These are phyloP conservation scores for Meripilus lineatus DNA, from an alignment of 1,284 basidiomycete species.

Conservation along the genomic window DNA sequence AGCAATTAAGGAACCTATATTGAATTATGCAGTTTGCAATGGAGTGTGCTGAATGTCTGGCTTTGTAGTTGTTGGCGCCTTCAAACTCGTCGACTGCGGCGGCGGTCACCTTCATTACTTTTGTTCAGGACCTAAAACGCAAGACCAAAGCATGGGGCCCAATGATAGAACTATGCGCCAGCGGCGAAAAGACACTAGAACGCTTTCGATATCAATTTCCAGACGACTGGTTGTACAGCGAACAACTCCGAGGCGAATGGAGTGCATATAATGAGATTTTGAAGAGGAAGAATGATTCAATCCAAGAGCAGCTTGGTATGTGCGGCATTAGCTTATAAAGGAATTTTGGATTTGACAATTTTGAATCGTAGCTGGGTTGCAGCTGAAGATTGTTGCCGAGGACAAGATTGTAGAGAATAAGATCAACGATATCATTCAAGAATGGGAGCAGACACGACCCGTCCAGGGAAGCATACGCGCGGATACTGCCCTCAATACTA, in stretches of 20 bases:
- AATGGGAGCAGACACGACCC: conserved; percentile 95
- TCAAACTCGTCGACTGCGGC: conserved; percentile 87
- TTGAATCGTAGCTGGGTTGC: conserved; percentile 88
- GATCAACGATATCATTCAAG: conserved; percentile 83
- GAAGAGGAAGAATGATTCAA: conserved; percentile 96
- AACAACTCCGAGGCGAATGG: conserved; percentile 97
- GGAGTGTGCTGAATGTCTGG: neutral
- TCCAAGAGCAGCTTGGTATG: conserved; percentile 93
- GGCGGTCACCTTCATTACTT: conserved; percentile 98
- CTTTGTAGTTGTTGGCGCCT: conserved; percentile 42
- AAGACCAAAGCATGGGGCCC: conserved; percentile 97
- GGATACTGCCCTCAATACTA: conserved; percentile 92
- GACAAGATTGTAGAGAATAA: conserved; percentile 97
- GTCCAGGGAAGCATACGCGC: conserved; percentile 95
- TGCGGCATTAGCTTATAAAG: conserved; percentile 8
- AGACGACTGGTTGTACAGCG: conserved; percentile 97
- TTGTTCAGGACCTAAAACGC: conserved; percentile 97
- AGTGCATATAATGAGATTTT: conserved; percentile 97
- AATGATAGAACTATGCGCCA: conserved; percentile 91
- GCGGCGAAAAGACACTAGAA: conserved; percentile 95
- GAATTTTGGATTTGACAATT: conserved; percentile 3
- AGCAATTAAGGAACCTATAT: neutral
- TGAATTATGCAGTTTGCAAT: neutral
- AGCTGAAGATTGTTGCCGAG: conserved; percentile 98
- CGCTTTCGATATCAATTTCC: conserved; percentile 96